Percentiles rank a stretch among this genome's conserved stretches.
These are phyloP conservation scores for Emericellopsis atlantica DNA, from an alignment of 2,329 filamentous ascomycete genomes.

Conservation along the genomic window DNA sequence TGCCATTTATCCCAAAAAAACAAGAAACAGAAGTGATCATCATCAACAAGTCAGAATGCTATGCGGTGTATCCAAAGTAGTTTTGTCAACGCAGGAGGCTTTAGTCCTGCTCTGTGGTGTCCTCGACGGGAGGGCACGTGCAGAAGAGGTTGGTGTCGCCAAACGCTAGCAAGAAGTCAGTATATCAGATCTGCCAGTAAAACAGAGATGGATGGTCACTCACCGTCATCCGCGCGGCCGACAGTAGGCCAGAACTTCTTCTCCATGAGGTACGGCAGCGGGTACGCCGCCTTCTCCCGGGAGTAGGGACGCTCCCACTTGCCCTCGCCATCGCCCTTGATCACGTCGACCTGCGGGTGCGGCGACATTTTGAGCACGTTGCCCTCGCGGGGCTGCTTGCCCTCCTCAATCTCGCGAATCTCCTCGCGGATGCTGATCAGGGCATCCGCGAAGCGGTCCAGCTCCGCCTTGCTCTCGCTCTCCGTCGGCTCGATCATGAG, in stretches of 20 bases:
- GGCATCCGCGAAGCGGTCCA: slow-evolving; percentile 87
- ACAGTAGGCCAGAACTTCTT: slow-evolving; percentile 98
- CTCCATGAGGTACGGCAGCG: slow-evolving; percentile 67
- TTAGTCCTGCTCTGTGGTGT: slow-evolving; percentile 10
- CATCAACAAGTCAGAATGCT: no score
- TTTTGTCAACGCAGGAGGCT: not conserved
- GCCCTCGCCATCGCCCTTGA: slow-evolving; percentile 37
- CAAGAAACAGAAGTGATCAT: not conserved
- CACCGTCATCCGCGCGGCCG: slow-evolving; percentile 76
- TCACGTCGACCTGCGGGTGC: slow-evolving; percentile 71
- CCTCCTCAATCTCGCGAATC: slow-evolving; percentile 69
- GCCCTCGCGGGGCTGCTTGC: slow-evolving; percentile 56
- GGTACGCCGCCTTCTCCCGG: slow-evolving; percentile 77
- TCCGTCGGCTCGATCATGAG: slow-evolving; percentile 98
- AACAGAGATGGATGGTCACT: slow-evolving; percentile 20
- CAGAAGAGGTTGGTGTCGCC: slow-evolving; percentile 92
- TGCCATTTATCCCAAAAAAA: no score
- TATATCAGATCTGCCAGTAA: not conserved
- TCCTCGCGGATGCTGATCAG: slow-evolving; percentile 77
- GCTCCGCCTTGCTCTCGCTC: slow-evolving; percentile 80
- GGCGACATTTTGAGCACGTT: slow-evolving; percentile 87
- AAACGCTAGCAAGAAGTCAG: slow-evolving; percentile 41
- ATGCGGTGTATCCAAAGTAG: no score
- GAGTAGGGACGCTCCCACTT: slow-evolving; percentile 77
- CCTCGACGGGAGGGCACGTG: slow-evolving; percentile 78